Evolutionary conservation across 1,284 basidiomycete species (phyloP).

Genomic region (Leccinum fuscescens): DNA sequence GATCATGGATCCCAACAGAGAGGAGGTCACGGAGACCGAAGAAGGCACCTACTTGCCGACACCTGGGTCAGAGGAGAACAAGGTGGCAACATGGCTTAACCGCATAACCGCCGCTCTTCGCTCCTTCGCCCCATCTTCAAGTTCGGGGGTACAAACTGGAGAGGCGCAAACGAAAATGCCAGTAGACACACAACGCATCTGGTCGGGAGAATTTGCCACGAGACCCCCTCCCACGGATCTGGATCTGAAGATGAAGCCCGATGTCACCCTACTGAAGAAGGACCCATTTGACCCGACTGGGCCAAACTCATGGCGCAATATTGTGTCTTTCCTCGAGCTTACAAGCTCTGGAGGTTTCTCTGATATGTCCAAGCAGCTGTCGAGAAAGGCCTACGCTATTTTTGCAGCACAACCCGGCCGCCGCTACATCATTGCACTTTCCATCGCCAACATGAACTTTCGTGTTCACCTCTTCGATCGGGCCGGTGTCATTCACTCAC

Average conservation of each 20-base stretch:
- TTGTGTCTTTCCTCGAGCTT: not conserved
- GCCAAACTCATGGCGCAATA: not conserved
- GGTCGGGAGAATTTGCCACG: not conserved
- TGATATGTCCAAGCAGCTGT: not conserved
- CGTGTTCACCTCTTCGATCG: not conserved
- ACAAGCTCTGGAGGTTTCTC: not conserved
- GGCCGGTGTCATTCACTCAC: not conserved
- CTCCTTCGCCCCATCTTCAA: not conserved
- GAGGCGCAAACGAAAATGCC: not conserved
- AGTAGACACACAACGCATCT: not conserved
- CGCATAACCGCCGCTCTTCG: not conserved
- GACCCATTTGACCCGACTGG: not conserved
- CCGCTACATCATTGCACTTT: not conserved
- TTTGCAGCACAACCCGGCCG: not conserved
- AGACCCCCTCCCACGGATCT: too few relatives aligned
- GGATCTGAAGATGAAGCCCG: too few relatives aligned
- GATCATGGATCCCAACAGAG: too few relatives aligned
- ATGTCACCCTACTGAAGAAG: not conserved
- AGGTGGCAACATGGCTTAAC: not conserved
- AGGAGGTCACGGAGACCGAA: not conserved
- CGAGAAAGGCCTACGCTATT: not conserved
- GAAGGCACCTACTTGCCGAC: not conserved
- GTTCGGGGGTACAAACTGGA: not conserved
- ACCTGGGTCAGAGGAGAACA: not conserved
- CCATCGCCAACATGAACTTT: not conserved